Evolutionary conservation across 1,284 basidiomycete species (phyloP), one percentile per base, ranked within the genome.

Genomic region (Apiotrichum sp.): DNA sequence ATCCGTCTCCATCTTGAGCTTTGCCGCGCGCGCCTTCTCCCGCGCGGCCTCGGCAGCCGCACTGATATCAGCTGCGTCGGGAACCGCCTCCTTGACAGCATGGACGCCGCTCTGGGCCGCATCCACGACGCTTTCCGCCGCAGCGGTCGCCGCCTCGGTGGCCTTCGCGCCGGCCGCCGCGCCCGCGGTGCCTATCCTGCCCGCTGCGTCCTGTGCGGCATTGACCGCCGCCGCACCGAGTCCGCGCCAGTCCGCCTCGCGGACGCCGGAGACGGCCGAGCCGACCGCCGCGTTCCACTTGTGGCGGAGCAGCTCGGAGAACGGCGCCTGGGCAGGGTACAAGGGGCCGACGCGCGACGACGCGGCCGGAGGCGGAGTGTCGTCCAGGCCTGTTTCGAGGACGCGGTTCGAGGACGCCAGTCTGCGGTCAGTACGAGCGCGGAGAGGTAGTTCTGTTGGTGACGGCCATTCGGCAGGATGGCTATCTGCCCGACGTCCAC

Each of bases 241-340:
- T 10, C 50, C 52, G 9, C 46, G 29, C 65, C 67, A 73, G 55
- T 73, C 64, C 13, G 68, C 67, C 39, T 59, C 51, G 7, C 65
- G 59, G 9, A 66, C 65, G 39, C 56, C 52, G 7, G 48, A 50
- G 6, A 69, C 58, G 7, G 63, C 60, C 2, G 49, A 45, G 4
- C 62, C 49, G 33, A 74, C 35, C 7, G 70, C 64, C 8, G 58
- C 48, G 59, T 74, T 74, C 72, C 72, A 74, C 53, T 58, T 55
- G 41, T 62, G 57, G 38, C 63, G 62, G 41, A 74, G 59, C 7
- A 64, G 48, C n/a, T 65, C 59, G 16, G 53, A 47, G 57, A 74
- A 71, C 10, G 59, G 48, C 10, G 61, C 56, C 44, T 58, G 39
- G 38, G 59, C 50, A 10, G 64, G 52, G 41, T 56, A 53, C 4